phyloP scores from a whole-genome alignment of 2,329 filamentous ascomycete species.

The Pyricularia grisea region DNA sequence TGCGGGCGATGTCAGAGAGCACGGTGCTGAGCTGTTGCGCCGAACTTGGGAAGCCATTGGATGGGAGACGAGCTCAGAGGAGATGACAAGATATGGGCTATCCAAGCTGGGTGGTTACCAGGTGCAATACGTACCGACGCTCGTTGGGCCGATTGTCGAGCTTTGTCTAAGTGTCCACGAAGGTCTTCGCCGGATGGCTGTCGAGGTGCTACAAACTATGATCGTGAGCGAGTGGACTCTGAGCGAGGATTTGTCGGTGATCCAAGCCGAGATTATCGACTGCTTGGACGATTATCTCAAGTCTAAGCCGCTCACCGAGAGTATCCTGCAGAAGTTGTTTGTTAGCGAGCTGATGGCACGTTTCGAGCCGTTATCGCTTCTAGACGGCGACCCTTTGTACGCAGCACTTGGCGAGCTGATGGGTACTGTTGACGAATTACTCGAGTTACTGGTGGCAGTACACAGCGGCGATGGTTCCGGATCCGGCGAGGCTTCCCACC shows the following conservation, averaged over 20 bases:
- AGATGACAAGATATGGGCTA: slow-evolving; percentile 67
- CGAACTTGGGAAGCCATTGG: slow-evolving; percentile 92
- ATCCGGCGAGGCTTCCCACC: slow-evolving; percentile 63
- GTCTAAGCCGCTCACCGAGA: slow-evolving; percentile 77
- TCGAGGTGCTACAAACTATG: slow-evolving; percentile 94
- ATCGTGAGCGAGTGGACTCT: slow-evolving; percentile 97
- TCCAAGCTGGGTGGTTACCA: slow-evolving; percentile 90
- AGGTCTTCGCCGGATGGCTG: slow-evolving; percentile 78
- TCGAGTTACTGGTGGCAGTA: slow-evolving; percentile 84
- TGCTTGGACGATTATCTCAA: slow-evolving; percentile 88
- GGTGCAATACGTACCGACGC: slow-evolving; percentile 90
- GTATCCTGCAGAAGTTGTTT: slow-evolving; percentile 85
- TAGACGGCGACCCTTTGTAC: slow-evolving; percentile 56
- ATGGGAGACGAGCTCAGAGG: slow-evolving; percentile 82
- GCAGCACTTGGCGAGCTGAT: slow-evolving; percentile 70
- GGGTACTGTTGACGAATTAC: slow-evolving; percentile 75
- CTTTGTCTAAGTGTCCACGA: slow-evolving; percentile 93
- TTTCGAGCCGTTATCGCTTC: slow-evolving; percentile 61
- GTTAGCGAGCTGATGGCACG: slow-evolving; percentile 74
- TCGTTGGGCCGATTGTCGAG: slow-evolving; percentile 87
- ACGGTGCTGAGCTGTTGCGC: slow-evolving; percentile 77
- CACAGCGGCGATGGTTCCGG: slow-evolving; percentile 61
- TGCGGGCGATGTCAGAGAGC: slow-evolving; percentile 87
- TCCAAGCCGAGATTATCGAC: slow-evolving; percentile 95
- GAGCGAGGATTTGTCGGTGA: slow-evolving; percentile 81